These are phyloP conservation scores for Lyophyllum semitale DNA, from an alignment of 768 basidiomycete genomes.

Conservation along the genomic window DNA sequence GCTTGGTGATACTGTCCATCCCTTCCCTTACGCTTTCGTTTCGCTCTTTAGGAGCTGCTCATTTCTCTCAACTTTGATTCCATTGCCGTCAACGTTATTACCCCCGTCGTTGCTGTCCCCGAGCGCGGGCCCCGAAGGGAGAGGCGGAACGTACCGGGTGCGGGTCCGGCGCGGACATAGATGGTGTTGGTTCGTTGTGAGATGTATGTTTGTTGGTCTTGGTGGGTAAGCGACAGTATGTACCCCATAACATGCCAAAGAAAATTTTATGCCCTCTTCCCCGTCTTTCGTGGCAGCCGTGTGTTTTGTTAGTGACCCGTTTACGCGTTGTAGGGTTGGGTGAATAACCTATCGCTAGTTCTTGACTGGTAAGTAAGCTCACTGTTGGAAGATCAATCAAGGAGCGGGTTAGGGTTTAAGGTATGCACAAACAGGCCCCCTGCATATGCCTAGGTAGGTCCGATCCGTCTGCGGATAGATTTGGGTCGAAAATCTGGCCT, in stretches of 20 bases:
- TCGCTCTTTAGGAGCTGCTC: conserved; percentile 77
- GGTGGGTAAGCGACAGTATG: not conserved
- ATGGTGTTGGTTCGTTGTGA: not conserved
- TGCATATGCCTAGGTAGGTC: no score
- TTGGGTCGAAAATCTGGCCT: no score
- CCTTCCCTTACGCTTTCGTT: not conserved
- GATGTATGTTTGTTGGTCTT: conserved; percentile 1
- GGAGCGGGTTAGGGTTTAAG: no score
- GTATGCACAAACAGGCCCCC: no score
- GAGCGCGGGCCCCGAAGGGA: conserved; percentile 77
- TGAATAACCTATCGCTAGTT: no score
- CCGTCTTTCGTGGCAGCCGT: no score
- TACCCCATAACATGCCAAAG: conserved; percentile 11
- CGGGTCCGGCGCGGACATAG: conserved; percentile 67
- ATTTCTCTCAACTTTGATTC: conserved; percentile 91
- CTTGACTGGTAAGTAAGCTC: no score
- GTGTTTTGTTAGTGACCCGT: not conserved
- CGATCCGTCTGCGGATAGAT: no score
- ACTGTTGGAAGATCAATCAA: no score
- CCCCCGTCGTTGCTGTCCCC: conserved; percentile 61
- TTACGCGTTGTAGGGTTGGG: no score
- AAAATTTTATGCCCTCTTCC: conserved; percentile 12
- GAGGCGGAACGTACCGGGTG: conserved; percentile 81
- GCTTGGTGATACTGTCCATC: not conserved
- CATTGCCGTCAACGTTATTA: conserved; percentile 75